phyloP scores from a whole-genome alignment of 164 flowering plant genomes.

The Berberis vulgaris region DNA sequence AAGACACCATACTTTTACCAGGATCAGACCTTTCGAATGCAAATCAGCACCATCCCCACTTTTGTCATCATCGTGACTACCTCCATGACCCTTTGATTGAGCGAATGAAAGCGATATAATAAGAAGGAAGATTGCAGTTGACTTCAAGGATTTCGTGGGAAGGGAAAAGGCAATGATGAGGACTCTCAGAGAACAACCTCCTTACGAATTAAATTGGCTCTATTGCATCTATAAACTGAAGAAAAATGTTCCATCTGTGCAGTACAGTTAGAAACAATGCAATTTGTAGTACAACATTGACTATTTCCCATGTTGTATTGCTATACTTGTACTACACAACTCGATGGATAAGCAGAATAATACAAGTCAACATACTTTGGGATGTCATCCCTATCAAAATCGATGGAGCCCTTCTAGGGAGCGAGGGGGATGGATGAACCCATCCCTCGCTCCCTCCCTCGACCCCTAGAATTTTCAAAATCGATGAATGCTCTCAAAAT shows the following conservation, averaged over 20 bases:
- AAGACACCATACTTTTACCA: slow-evolving; percentile 67
- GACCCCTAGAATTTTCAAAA: no score
- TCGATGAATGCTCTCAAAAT: no score
- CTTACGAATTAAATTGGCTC: not conserved
- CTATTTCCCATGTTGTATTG: no score
- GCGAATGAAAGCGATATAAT: not conserved
- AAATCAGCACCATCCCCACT: slow-evolving; percentile 10
- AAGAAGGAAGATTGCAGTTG: slow-evolving; percentile 14
- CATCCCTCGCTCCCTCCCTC: no score
- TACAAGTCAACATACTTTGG: no score
- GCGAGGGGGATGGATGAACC: no score
- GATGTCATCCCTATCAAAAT: no score
- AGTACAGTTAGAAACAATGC: no score
- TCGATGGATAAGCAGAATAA: no score
- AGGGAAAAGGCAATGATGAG: slow-evolving; percentile 18
- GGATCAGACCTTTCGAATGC: slow-evolving; percentile 35
- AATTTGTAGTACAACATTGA: no score
- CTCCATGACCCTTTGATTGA: slow-evolving; percentile 26
- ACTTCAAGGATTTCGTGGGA: slow-evolving; percentile 17
- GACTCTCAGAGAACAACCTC: not conserved
- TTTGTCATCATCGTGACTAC: slow-evolving; percentile 11
- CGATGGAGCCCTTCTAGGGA: no score
- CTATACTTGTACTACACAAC: no score
- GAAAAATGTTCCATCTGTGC: not conserved
- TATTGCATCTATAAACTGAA: not conserved